Evolutionary conservation across 1,284 basidiomycete species (phyloP), one percentile per base, ranked within the genome.

Genomic region (Gymnopus androsaceus): DNA sequence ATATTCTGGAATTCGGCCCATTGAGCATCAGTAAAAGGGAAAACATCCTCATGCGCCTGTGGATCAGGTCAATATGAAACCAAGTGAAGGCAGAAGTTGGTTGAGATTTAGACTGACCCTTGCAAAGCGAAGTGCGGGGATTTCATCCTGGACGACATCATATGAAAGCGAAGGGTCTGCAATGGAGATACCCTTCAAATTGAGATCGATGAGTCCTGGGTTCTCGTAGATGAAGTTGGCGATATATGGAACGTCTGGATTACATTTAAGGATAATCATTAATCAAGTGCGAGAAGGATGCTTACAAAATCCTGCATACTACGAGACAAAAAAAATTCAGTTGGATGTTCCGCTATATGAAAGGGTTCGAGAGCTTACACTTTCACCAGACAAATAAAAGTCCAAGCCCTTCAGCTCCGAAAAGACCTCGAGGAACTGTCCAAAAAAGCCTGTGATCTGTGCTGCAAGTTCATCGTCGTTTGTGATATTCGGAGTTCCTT

Each of bases 211-310:
- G 0, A 68, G 59, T 8, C 71, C 72, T 0, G 83, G 81, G 55
- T 89, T 75, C 53, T 83, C 80, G 60, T 83, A 87, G 45, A 88
- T 82, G 66, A 78, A 86, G 64, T 88, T 84, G 6, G 87, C 87
- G 57, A 87, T 84, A 61, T 88, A 85, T 71, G 66, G 74, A 6
- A 76, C 73, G 56, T 75, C 73, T 75, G 34, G 7, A n/a, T 45
- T 17, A 30, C 17, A 30, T 51, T 8, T 56, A 44, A 19, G 53
- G 30, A 15, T 21, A 21, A 9, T 8, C 21, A 42, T 28, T 8
- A 44, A 17, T 28, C 23, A 25, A 27, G 23, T 28, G 12, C 34
- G 31, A n/a, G 17, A 52, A 72, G 42, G 75, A 76, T 2, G 71
- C 77, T 63, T 57, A 82, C 79, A 78, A 51, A 75, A 81, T 57